These are phyloP conservation scores for Aspergillus caelatus DNA, from an alignment of 2,329 filamentous ascomycete genomes.

Conservation along the genomic window DNA sequence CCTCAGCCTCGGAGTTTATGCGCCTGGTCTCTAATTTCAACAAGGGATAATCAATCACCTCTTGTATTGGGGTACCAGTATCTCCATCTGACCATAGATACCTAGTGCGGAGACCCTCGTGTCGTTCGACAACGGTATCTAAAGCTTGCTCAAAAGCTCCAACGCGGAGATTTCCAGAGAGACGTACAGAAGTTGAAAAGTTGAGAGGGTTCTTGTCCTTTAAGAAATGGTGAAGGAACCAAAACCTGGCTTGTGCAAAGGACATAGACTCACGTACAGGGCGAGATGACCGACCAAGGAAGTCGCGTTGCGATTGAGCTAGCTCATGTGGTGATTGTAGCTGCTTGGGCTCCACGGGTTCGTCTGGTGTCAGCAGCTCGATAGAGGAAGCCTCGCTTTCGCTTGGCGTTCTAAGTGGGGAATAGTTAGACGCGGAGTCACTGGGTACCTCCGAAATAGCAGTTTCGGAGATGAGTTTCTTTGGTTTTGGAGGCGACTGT, in stretches of 20 bases:
- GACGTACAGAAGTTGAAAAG: slow-evolving; percentile 13
- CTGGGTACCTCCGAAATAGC: background rate
- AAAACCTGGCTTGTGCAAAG: slow-evolving; percentile 43
- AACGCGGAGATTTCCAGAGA: slow-evolving; percentile 23
- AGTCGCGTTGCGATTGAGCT: background rate
- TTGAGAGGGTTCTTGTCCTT: slow-evolving; percentile 28
- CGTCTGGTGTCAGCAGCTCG: background rate
- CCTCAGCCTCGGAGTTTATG: background rate
- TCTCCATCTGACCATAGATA: slow-evolving; percentile 22
- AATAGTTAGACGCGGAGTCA: background rate
- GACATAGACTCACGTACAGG: slow-evolving; percentile 1
- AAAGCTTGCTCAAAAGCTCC: slow-evolving; percentile 11
- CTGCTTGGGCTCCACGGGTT: background rate
- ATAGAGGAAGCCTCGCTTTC: background rate
- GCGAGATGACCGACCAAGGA: background rate
- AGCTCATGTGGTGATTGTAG: background rate
- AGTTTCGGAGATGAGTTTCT: slow-evolving; percentile 26
- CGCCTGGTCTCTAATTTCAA: background rate
- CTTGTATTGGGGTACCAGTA: slow-evolving; percentile 11
- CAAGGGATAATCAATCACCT: background rate
- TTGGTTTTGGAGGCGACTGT: background rate
- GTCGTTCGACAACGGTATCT: slow-evolving; percentile 18
- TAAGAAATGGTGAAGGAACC: slow-evolving; percentile 28
- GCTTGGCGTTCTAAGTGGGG: background rate
- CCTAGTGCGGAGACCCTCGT: slow-evolving; percentile 32